A percentile compares a stretch with the other conserved stretches of the same genome.
phyloP scores from a whole-genome alignment of 1,284 basidiomycete species.

The Fomes fomentarius region DNA sequence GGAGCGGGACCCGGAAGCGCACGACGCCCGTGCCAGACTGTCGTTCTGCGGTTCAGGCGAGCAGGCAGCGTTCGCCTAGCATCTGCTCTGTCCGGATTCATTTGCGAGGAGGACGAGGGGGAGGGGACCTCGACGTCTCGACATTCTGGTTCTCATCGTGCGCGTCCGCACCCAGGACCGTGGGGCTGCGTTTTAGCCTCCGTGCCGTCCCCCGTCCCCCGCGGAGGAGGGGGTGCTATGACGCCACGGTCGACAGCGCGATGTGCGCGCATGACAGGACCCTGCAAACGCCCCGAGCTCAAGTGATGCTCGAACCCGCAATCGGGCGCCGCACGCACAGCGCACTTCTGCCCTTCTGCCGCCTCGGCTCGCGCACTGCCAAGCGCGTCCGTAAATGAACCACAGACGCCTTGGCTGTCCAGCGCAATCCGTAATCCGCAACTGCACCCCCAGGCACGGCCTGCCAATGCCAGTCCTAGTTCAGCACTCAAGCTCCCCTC shows the following conservation, averaged over 20 bases:
- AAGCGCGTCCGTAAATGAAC: constrained; percentile 14
- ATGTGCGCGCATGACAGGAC: constrained; percentile 1
- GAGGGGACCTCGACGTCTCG: no score
- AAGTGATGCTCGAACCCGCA: not conserved
- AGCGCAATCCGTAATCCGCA: no score
- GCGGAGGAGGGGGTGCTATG: constrained; percentile 3
- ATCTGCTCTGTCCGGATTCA: no score
- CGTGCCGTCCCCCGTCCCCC: constrained; percentile 7
- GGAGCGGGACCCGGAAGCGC: not conserved
- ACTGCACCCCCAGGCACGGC: not conserved
- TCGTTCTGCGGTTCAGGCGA: constrained; percentile 5
- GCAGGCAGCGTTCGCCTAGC: not conserved
- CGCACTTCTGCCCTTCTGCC: constrained; percentile 7
- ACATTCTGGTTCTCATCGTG: not conserved
- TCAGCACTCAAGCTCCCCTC: not conserved
- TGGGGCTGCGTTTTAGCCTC: constrained; percentile 4
- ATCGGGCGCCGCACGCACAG: not conserved
- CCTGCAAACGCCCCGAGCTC: not conserved
- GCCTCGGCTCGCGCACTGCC: constrained; percentile 8
- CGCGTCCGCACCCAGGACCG: not conserved
- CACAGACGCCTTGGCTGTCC: constrained; percentile 4
- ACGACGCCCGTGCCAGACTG: constrained; percentile 9
- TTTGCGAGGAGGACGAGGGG: constrained; percentile 5
- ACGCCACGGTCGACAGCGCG: constrained; percentile 1
- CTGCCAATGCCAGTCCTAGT: not conserved